phyloP scores from a whole-genome alignment of 345 rosid genomes.

The Hevea brasiliensis region DNA sequence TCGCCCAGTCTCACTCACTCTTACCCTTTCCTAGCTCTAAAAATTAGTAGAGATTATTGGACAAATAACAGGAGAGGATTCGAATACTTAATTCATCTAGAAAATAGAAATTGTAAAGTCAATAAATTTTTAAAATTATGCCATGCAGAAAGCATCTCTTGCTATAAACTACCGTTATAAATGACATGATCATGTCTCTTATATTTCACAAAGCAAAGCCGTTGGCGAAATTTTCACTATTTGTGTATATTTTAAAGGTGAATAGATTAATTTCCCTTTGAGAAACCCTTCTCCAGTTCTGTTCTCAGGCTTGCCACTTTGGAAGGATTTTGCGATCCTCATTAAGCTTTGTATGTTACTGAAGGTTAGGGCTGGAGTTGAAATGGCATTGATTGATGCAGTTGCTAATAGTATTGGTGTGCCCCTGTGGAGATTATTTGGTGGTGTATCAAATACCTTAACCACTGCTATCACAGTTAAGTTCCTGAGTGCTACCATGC shows the following conservation, averaged over 20 bases:
- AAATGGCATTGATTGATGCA: conserved; percentile 94
- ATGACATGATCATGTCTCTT: too few species aligned
- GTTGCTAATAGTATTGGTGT: conserved; percentile 65
- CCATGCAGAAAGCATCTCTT: not conserved
- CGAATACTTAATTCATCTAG: not conserved
- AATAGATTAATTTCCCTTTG: not conserved
- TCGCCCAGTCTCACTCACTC: too few species aligned
- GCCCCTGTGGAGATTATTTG: conserved; percentile 84
- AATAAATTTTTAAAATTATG: too few species aligned
- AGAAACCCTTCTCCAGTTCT: not conserved
- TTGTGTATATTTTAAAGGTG: not conserved
- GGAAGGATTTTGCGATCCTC: not conserved
- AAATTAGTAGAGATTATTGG: not conserved
- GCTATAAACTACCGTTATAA: not conserved
- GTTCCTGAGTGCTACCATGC: conserved; percentile 26
- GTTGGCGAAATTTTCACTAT: too few species aligned
- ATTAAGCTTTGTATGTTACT: conserved; percentile 27
- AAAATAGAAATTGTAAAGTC: too few species aligned
- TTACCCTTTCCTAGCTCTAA: not conserved
- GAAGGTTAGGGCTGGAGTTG: conserved; percentile 86
- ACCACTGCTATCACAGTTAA: conserved; percentile 81
- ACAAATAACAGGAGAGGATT: too few species aligned
- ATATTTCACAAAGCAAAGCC: too few species aligned
- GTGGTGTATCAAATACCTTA: conserved; percentile 66
- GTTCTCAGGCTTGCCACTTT: not conserved